Evolutionary conservation across 129 eudicot genomes (phyloP).

Genomic region (Flaveria robusta): DNA sequence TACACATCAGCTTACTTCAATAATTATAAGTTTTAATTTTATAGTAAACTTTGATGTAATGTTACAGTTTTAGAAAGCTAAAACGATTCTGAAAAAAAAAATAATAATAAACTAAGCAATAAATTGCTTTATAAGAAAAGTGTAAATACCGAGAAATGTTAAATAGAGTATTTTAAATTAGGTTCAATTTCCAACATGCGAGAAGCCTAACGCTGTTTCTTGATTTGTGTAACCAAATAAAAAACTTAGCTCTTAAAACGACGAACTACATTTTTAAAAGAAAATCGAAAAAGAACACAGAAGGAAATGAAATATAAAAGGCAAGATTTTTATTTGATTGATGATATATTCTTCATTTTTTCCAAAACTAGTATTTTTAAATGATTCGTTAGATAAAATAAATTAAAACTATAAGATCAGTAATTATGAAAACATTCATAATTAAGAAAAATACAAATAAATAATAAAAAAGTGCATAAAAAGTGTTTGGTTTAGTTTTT

Average conservation of each 20-base stretch:
- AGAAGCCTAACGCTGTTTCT: conserved; percentile 34
- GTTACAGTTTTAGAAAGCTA: no score
- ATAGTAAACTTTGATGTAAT: no score
- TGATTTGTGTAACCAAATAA: conserved; percentile 23
- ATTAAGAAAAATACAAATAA: background rate
- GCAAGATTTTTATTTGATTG: background rate
- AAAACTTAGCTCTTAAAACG: background rate
- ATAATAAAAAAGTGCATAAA: background rate
- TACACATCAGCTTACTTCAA: no score
- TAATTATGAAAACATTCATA: background rate
- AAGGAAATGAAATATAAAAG: background rate
- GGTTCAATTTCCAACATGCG: conserved; percentile 40
- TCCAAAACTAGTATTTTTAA: background rate
- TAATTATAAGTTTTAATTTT: no score
- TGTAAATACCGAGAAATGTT: conserved; percentile 20
- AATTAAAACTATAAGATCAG: background rate
- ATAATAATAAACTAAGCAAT: background rate
- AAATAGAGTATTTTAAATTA: conserved; percentile 10
- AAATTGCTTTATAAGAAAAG: background rate
- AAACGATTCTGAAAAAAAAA: no score
- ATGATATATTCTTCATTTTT: background rate
- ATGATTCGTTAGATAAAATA: background rate
- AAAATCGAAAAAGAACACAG: background rate
- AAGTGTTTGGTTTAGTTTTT: background rate
- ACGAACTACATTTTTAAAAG: background rate